Evolutionary conservation across 306 rosid genomes (phyloP), one percentile per base, ranked within the genome.

Genomic region (Rosa chinensis): DNA sequence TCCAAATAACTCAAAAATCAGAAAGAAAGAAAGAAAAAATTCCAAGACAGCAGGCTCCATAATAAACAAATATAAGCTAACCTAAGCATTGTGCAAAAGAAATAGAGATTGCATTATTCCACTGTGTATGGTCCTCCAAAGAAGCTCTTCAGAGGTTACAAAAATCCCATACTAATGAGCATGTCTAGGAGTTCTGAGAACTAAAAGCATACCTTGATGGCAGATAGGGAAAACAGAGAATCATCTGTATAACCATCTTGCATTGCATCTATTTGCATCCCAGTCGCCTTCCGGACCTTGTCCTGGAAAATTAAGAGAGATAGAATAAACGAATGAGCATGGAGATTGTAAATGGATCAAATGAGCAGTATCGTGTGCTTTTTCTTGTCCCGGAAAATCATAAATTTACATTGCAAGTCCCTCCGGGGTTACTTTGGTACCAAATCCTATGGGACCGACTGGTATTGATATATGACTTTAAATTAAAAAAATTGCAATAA

Each of bases 211-310:
- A 94, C 99, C 99, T 95, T 95, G 53, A 95, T 95, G 75, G 95
- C 71, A 75, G 98, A 68, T 82, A 95, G 97, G 35, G 98, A 89
- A 86, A 95, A 95, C 80, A 95, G 70, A 77, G 91, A 95, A 39
- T 81, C 81, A 78, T 95, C 99, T 66, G 81, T 75, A 74, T 91
- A 93, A 73, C 91, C 88, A 69, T 93, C 99, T 70, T 91, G 96
- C 67, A 86, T 32, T 69, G 89, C 99, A 82, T 95, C 98, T 74
- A 84, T 86, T 84, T 95, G 97, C 92, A 81, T 88, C 78, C 98
- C 97, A 17, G 91, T 88, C 70, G 98, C 94, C 83, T 93, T 93
- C 25, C 97, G 91, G 5, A 82, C 88, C 89, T 90, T 95, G 71
- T 95, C 98, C 99, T 95, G 63, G 20, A 86, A 56, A 70, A 73